Evolutionary conservation across 2,329 filamentous ascomycete species (phyloP), one percentile per base, ranked within the genome.

Genomic region (Aspergillus sp.): DNA sequence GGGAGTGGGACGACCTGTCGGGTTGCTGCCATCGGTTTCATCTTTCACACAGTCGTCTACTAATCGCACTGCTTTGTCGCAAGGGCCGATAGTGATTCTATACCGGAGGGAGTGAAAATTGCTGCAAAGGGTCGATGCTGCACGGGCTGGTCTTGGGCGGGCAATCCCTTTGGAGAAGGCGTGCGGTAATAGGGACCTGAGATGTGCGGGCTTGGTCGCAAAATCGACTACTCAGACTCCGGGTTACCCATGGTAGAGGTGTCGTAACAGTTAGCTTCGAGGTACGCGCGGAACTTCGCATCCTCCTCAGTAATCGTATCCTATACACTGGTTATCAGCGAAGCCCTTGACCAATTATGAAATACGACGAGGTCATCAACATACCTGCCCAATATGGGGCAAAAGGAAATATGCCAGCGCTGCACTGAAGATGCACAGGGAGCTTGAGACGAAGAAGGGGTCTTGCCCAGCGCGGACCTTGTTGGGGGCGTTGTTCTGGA

Each of bases 241-340:
- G 64, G 63, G 30, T 60, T 68, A 24, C 83, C 83, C 73, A 86
- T 72, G 52, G 77, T 77, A 6, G 73, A 74, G 3, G 83, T 87
- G 67, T 96, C 90, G 74, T 87, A 96, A 3, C 91, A 91, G 53
- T 93, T 79, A 22, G 74, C 75, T 64, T 85, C 79, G 11, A 96
- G 76, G 66, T 88, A 96, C 16, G 75, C 81, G 32, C 89, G 82
- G 75, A 96, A 96, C 41, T 81, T 80, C 8, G 76, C 65, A 64
- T 96, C 91, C 70, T 96, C 92, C 14, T 80, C 65, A 1, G 85
- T 82, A 56, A 96, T 95, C 0, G 90, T 95, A 62, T 96, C 88
- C 73, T 95, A 45, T 24, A 20, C 3, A 41, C 30, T n/a, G 81
- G 30, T 24, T 81, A 8, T 48, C n/a, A 2, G 60, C 53, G 8